phyloP scores from a whole-genome alignment of 2,329 filamentous ascomycete species.

The Penicillium brevicompactum region DNA sequence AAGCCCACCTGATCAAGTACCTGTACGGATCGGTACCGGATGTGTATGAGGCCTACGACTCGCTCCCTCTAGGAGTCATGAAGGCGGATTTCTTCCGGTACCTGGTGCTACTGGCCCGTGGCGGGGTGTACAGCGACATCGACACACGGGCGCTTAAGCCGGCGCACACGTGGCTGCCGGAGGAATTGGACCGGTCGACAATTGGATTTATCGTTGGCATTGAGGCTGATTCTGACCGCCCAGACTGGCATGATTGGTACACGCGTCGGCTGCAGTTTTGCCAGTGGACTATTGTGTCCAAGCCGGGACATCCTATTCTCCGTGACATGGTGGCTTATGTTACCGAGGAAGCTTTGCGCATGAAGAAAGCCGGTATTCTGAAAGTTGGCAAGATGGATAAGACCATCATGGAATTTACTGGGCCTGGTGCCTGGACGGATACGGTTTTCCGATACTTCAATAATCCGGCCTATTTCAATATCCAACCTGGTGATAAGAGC shows the following conservation, averaged over 20 bases:
- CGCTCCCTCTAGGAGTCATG: conserved; percentile 72
- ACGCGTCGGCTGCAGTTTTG: conserved; percentile 96
- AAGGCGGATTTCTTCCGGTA: conserved; percentile 80
- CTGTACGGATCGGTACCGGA: conserved; percentile 83
- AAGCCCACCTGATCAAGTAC: conserved; percentile 76
- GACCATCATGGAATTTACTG: conserved; percentile 89
- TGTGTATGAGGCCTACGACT: conserved; percentile 73
- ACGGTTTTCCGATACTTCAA: conserved; percentile 92
- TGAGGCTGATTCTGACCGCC: conserved; percentile 90
- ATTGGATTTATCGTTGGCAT: conserved; percentile 92
- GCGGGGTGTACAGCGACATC: conserved; percentile 87
- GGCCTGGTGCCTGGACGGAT: conserved; percentile 94
- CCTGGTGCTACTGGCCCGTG: conserved; percentile 73
- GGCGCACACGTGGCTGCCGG: conserved; percentile 84
- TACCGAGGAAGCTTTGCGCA: conserved; percentile 75
- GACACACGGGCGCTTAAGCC: conserved; percentile 85
- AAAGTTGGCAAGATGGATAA: conserved; percentile 64
- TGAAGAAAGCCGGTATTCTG: conserved; percentile 69
- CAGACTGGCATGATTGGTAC: conserved; percentile 95
- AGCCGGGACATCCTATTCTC: conserved; percentile 89
- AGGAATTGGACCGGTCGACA: conserved; percentile 71
- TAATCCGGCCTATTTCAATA: conserved; percentile 83
- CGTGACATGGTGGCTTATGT: conserved; percentile 85
- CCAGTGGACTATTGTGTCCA: conserved; percentile 97
- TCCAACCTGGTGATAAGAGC: conserved; percentile 64